phyloP scores from a whole-genome alignment of 257 asterid genomes.

The Solanum habrochaites region DNA sequence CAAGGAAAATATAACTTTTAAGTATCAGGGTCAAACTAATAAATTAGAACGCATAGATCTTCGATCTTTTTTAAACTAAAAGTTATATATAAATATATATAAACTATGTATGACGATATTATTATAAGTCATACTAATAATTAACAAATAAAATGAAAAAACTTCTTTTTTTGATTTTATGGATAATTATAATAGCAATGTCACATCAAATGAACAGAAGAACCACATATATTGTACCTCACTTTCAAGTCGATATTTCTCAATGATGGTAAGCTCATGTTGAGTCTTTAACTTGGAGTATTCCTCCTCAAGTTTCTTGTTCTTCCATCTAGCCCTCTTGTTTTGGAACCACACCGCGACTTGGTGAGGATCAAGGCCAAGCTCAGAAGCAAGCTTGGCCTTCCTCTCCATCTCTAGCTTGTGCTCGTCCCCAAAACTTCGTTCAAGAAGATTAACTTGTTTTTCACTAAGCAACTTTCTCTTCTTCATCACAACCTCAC shows the following conservation, averaged over 20 bases:
- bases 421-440: constrained; percentile 36
- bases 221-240: constrained; percentile 20
- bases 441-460: constrained; percentile 10
- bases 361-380: neutral
- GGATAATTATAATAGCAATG: neutral
- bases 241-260: constrained; percentile 64
- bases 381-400: constrained; percentile 8
- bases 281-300: constrained; percentile 18
- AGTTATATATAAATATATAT: neutral
- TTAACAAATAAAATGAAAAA: neutral
- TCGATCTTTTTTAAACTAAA: neutral
- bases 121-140: neutral
- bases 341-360: neutral
- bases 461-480: constrained; percentile 9
- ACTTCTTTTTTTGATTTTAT: neutral
- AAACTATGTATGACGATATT: neutral
- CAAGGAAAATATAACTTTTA: neutral
- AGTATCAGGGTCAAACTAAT: neutral
- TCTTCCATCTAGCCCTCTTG: neutral
- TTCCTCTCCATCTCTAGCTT: constrained; percentile 14
- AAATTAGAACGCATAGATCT: neutral
- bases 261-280: constrained; percentile 32
- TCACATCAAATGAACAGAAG: neutral
- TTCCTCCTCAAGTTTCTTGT: neutral
- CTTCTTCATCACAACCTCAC: neutral